These are phyloP conservation scores for Diversispora eburnea DNA, from an alignment of 192 early-diverging fungal species.

Conservation along the genomic window DNA sequence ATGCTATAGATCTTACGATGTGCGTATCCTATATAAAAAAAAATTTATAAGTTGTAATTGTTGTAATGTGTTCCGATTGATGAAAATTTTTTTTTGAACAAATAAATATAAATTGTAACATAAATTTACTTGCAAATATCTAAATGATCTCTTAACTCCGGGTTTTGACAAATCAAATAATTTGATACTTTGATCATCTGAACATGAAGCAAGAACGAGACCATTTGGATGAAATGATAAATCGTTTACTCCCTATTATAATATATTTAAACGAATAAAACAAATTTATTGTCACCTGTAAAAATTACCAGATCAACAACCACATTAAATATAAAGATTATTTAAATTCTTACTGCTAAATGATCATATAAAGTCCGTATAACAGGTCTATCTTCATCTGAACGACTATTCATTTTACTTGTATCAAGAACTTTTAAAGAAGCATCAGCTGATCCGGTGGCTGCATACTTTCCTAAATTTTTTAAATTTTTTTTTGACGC, in stretches of 20 bases:
- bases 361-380: slow-evolving; percentile 92
- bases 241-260: slow-evolving; percentile 65
- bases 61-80: no score
- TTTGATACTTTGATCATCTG: slow-evolving; percentile 81
- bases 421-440: slow-evolving; percentile 91
- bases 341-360: slow-evolving; percentile 40
- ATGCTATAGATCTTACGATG: slow-evolving; percentile 74
- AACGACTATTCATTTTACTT: slow-evolving; percentile 66
- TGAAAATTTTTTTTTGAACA: not conserved
- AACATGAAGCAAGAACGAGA: slow-evolving; percentile 80
- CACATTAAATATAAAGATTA: not conserved
- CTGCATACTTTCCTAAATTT: slow-evolving; percentile 66
- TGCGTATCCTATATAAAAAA: slow-evolving; percentile 57
- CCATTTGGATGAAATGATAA: slow-evolving; percentile 92
- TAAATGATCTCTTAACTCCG: slow-evolving; percentile 76
- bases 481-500: not conserved
- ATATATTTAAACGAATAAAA: not conserved
- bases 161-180: slow-evolving; percentile 85
- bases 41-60: not conserved
- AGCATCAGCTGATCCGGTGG: slow-evolving; percentile 84
- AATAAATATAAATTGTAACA: not conserved
- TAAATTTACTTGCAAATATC: slow-evolving; percentile 63
- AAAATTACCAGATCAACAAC: no score
- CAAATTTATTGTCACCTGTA: not conserved
- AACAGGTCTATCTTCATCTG: slow-evolving; percentile 79